phyloP scores from a whole-genome alignment of 2,329 filamentous ascomycete species.

The Cladorrhinum sp. region DNA sequence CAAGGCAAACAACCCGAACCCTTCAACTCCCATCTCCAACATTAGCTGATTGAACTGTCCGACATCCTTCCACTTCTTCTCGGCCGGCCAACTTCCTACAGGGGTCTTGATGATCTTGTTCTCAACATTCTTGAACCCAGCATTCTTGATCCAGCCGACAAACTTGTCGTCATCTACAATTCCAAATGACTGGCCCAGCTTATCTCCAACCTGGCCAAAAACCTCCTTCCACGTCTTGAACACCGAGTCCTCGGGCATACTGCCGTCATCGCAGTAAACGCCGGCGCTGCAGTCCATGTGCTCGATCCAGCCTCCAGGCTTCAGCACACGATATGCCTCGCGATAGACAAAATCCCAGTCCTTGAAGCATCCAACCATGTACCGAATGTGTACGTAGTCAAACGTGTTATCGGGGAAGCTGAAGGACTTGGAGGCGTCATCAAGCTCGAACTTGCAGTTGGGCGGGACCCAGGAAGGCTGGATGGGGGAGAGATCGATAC shows the following conservation, averaged over 20 bases:
- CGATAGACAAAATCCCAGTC: slow-evolving; percentile 30
- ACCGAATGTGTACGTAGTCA: slow-evolving; percentile 34
- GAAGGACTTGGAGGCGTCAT: slow-evolving; percentile 35
- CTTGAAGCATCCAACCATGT: slow-evolving; percentile 33
- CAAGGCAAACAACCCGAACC: slow-evolving; percentile 10
- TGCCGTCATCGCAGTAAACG: slow-evolving; percentile 32
- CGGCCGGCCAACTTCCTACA: not conserved
- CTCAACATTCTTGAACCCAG: slow-evolving; percentile 22
- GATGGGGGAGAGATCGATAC: slow-evolving; percentile 33
- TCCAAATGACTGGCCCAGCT: slow-evolving; percentile 26
- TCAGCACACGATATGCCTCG: slow-evolving; percentile 19
- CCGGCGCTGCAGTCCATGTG: slow-evolving; percentile 31
- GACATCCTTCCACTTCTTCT: slow-evolving; percentile 23
- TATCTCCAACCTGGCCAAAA: slow-evolving; percentile 20
- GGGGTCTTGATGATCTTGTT: slow-evolving; percentile 5
- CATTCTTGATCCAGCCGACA: slow-evolving; percentile 29
- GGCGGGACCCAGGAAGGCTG: slow-evolving; percentile 33
- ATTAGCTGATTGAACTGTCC: slow-evolving; percentile 28
- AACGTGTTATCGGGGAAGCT: slow-evolving; percentile 25
- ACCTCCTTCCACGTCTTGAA: slow-evolving; percentile 25
- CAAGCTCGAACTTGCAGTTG: slow-evolving; percentile 39
- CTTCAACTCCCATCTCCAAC: slow-evolving; percentile 12
- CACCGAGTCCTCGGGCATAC: slow-evolving; percentile 24
- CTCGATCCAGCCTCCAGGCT: slow-evolving; percentile 37
- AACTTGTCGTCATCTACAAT: slow-evolving; percentile 2